Evolutionary conservation across 2,329 filamentous ascomycete species (phyloP), one percentile per base, ranked within the genome.

Genomic region (Apiospora marii): DNA sequence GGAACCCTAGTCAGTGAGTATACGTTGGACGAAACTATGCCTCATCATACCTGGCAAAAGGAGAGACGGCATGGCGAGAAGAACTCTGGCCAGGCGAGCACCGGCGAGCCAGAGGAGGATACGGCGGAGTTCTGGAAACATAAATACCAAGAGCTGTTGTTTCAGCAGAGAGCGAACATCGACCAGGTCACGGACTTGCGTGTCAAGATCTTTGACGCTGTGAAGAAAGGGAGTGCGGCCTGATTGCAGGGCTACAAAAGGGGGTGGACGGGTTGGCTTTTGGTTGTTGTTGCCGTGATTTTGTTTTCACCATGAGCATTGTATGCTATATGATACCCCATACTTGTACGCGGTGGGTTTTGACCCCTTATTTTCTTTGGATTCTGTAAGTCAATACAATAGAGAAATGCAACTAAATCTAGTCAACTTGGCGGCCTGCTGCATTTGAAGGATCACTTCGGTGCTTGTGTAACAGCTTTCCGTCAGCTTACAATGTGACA

Each of bases 91-190:
- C 70, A 77, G 67, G 69, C 75, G 24, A 72, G 72, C 10, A 73
- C 73, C 44, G 73, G 70, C n/a, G 74, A 74, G 74, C 71, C 78
- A 72, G 75, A 79, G 76, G 75, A 77, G 68, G 70, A 75, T 16
- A 76, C 75, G 6, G 82, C 82, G 3, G 83, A 81, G 53, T 80
- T 84, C 68, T 89, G 88, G 88, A 85, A 88, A 78, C 80, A 80
- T 68, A 88, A 85, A 73, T 91, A 91, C 75, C 83, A 82, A 61
- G 87, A 90, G 71, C 83, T 93, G 75, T 86, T 92, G 77, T 87
- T 87, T 58, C 86, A 87, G 74, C 86, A 93, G 76, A 87, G 86
- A 78, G 87, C 89, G 73, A 86, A 87, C 73, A 90, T 92, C 76
- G 86, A 87, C 76, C 85, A 87, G 76, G 80, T 89, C 70, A 78